phyloP scores from a whole-genome alignment of 2,329 filamentous ascomycete species.

The Chaetomiaceae sp. region DNA sequence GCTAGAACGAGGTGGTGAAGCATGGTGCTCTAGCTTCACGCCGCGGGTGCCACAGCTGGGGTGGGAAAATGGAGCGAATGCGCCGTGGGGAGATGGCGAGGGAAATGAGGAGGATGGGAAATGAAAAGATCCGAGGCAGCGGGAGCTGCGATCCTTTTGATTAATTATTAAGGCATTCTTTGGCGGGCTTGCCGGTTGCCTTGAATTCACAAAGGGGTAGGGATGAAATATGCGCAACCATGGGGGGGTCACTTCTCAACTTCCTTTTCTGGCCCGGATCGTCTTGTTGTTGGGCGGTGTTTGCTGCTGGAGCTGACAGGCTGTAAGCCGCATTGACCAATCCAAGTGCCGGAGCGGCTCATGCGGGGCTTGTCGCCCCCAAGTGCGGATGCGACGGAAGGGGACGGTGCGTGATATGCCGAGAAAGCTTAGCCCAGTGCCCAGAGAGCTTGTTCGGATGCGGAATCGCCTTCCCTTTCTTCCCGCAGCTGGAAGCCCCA shows the following conservation, averaged over 20 bases:
- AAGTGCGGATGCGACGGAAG: background rate
- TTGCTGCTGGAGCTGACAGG: background rate
- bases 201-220: too few relatives aligned
- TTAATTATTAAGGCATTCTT: background rate
- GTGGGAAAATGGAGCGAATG: too few relatives aligned
- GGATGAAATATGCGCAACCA: too few relatives aligned
- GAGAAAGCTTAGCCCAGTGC: slow-evolving; percentile 9
- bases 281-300: too few relatives aligned
- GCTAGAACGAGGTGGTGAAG: slow-evolving; percentile 2
- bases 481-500: background rate
- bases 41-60: background rate
- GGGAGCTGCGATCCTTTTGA: too few relatives aligned
- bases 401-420: background rate
- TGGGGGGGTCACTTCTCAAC: background rate
- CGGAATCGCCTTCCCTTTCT: background rate
- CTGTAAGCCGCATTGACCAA: slow-evolving; percentile 6
- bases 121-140: too few relatives aligned
- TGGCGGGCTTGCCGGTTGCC: too few relatives aligned
- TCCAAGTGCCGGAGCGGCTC: background rate
- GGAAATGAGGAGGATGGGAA: background rate
- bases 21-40: background rate
- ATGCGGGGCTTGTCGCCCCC: background rate
- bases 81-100: background rate
- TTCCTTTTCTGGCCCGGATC: slow-evolving; percentile 8
- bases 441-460: slow-evolving; percentile 6